Percentiles rank a stretch among this genome's conserved stretches.
phyloP scores from a whole-genome alignment of 495 filamentous ascomycete genomes.

The Echria macrotheca region DNA sequence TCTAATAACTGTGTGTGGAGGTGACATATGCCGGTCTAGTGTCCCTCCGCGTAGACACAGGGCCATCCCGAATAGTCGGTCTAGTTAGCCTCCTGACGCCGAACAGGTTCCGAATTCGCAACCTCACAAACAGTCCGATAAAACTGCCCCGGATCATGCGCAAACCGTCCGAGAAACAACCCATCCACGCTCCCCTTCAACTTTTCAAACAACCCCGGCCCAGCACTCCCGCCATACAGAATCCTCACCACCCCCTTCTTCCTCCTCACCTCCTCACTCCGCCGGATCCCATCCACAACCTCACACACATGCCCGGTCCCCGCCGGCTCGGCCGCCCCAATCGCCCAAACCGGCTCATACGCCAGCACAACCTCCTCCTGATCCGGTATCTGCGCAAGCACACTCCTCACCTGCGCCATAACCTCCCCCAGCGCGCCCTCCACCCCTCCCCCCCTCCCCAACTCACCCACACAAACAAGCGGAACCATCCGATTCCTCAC shows the following conservation, averaged over 20 bases:
- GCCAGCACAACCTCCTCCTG: conserved; percentile 70
- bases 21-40: too few species aligned
- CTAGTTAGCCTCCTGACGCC: too few species aligned
- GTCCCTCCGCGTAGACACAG: too few species aligned
- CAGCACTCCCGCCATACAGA: conserved; percentile 76
- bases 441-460: conserved; percentile 28
- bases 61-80: too few species aligned
- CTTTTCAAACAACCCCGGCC: conserved; percentile 63
- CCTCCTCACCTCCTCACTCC: conserved; percentile 33
- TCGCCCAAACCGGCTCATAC: conserved; percentile 89
- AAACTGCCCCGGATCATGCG: conserved; percentile 65
- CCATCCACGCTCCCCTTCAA: conserved; percentile 70
- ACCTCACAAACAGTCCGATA: conserved; percentile 65
- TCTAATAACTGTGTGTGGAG: too few species aligned
- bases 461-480: conserved; percentile 76
- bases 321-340: conserved; percentile 70
- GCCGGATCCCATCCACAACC: conserved; percentile 59
- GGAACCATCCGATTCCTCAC: conserved; percentile 65
- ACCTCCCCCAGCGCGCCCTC: conserved; percentile 61
- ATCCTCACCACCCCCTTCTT: conserved; percentile 55
- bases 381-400: conserved; percentile 51
- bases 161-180: conserved; percentile 77
- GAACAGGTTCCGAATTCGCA: too few species aligned
- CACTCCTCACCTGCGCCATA: conserved; percentile 53
- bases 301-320: conserved; percentile 59